Conservation (phyloP, 768 basidiomycete species). For the Tylopilus sp. region DNA sequence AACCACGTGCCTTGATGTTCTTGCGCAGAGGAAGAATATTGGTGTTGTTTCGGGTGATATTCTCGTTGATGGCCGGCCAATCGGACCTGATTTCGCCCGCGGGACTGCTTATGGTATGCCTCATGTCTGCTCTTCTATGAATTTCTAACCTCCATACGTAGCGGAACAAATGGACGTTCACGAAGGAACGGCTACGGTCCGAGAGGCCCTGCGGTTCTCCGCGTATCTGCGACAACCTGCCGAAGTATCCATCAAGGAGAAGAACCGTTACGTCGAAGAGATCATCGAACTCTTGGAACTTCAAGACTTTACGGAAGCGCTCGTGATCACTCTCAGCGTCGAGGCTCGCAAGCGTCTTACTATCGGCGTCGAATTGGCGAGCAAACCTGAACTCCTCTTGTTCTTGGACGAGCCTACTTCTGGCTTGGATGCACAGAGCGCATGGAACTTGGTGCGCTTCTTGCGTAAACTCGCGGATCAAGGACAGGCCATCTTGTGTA, state of each 20-base stretch:
- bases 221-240: conserved; percentile 81
- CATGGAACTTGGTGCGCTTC: conserved; percentile 82
- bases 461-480: conserved; percentile 77
- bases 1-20: conserved; percentile 73
- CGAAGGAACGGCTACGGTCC: conserved; percentile 76
- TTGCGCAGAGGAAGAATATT: conserved; percentile 70
- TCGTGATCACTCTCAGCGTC: conserved; percentile 65
- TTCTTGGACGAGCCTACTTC: conserved; percentile 48
- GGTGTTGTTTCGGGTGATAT: conserved; percentile 63
- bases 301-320: conserved; percentile 78
- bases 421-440: conserved; percentile 60
- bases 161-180: conserved; percentile 87
- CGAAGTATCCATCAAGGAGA: conserved; percentile 63
- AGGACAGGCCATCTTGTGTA: conserved; percentile 88
- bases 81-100: conserved; percentile 55
- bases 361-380: conserved; percentile 88
- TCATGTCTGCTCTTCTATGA: conserved; percentile 16
- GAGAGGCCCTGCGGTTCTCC: conserved; percentile 83
- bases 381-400: conserved; percentile 44
- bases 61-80: conserved; percentile 61
- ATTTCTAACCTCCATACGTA: conserved; percentile 31
- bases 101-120: conserved; percentile 74
- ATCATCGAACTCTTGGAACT: conserved; percentile 82
- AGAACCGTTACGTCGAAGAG: conserved; percentile 77
- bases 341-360: conserved; percentile 83